Evolutionary conservation across 176 grass and related monocot species (phyloP).

Genomic region (Lolium rigidum): DNA sequence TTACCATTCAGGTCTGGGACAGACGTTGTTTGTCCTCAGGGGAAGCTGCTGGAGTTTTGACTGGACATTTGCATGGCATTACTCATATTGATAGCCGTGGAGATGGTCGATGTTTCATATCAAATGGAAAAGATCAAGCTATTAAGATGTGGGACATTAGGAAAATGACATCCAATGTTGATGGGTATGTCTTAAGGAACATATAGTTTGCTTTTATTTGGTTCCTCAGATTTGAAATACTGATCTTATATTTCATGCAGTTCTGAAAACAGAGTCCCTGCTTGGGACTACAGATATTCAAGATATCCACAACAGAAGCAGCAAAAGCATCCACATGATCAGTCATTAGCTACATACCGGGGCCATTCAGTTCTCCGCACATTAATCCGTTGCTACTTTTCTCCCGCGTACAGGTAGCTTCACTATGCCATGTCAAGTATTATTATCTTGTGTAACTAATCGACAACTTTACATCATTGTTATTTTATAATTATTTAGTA

Average conservation of each 20-base stretch:
- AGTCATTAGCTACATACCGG: slow-evolving; percentile 82
- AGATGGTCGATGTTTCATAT: slow-evolving; percentile 94
- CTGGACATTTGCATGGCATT: slow-evolving; percentile 80
- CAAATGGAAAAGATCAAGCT: slow-evolving; percentile 90
- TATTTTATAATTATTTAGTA: slow-evolving; percentile 7
- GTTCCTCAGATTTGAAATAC: slow-evolving; percentile 3
- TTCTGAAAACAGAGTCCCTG: slow-evolving; percentile 34
- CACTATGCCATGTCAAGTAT: not conserved
- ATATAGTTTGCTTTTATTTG: slow-evolving; percentile 12
- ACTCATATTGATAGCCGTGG: slow-evolving; percentile 90
- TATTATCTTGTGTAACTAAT: not conserved
- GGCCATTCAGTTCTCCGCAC: slow-evolving; percentile 86
- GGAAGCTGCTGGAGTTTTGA: slow-evolving; percentile 77
- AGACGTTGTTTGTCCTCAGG: slow-evolving; percentile 72
- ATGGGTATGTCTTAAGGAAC: slow-evolving; percentile 41
- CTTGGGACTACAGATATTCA: slow-evolving; percentile 81
- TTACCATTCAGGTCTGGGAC: slow-evolving; percentile 77
- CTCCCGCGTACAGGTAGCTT: slow-evolving; percentile 65
- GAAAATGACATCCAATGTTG: slow-evolving; percentile 75
- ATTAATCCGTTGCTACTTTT: slow-evolving; percentile 89
- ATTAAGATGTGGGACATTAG: slow-evolving; percentile 89
- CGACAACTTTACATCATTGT: not conserved
- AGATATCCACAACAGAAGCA: slow-evolving; percentile 63
- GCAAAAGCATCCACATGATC: slow-evolving; percentile 73
- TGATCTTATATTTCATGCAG: slow-evolving; percentile 43